Percentiles rank a stretch among this genome's conserved stretches.
phyloP scores from a whole-genome alignment of 108 stramenopile genomes.

The Skeletonema grethae region DNA sequence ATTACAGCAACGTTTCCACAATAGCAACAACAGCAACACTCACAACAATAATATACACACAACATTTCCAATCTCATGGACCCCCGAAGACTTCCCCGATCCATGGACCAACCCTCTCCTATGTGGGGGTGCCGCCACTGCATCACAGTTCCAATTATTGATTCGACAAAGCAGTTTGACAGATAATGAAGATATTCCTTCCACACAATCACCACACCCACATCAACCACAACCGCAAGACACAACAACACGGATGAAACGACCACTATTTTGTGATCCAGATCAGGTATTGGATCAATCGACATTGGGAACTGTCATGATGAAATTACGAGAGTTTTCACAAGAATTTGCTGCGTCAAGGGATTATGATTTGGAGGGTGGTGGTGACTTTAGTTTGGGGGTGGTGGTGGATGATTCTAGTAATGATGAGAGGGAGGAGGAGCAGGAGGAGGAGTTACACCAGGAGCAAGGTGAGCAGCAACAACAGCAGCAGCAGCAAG shows the following conservation, averaged over 20 bases:
- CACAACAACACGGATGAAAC: background rate
- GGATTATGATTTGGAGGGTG: background rate
- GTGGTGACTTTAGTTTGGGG: conserved; percentile 9
- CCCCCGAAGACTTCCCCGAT: conserved; percentile 47
- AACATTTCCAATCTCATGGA: conserved; percentile 23
- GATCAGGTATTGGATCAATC: conserved; percentile 40
- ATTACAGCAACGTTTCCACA: too few species aligned
- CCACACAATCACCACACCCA: background rate
- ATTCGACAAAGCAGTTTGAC: background rate
- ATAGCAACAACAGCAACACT: too few species aligned
- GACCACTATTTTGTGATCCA: conserved; percentile 35
- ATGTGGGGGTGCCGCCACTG: conserved; percentile 35
- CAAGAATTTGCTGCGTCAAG: conserved; percentile 20
- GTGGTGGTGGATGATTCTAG: background rate
- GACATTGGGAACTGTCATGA: conserved; percentile 17
- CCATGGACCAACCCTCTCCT: conserved; percentile 45
- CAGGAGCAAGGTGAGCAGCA: background rate
- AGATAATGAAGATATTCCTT: too few species aligned
- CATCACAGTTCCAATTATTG: background rate
- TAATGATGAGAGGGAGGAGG: background rate
- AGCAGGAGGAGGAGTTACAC: background rate
- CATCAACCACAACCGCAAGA: background rate
- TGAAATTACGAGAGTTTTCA: conserved; percentile 26
- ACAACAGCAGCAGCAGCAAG: too few species aligned
- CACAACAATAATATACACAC: background rate